Conservation (phyloP, 2,329 filamentous ascomycete genomes). For the Alternaria sp. region DNA sequence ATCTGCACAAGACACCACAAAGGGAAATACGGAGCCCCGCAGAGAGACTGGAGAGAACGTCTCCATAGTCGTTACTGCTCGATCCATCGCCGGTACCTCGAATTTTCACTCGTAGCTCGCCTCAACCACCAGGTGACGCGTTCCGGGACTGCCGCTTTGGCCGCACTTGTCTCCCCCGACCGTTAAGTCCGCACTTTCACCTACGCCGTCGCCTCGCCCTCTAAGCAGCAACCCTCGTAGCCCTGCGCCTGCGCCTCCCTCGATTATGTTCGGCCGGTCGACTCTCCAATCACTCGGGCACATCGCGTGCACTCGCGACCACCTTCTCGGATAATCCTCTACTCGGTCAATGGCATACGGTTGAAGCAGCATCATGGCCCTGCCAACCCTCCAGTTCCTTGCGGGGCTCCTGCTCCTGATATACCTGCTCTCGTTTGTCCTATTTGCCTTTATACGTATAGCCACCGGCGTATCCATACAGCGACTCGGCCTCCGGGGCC, state of each 20-base stretch:
- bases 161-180: slow-evolving; percentile 24
- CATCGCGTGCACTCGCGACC: slow-evolving; percentile 40
- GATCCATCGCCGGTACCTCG: neutral
- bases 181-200: slow-evolving; percentile 18
- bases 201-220: slow-evolving; percentile 16
- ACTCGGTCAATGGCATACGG: slow-evolving; percentile 34
- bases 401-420: slow-evolving; percentile 84
- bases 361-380: slow-evolving; percentile 52
- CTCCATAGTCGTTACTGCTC: neutral
- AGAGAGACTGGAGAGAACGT: slow-evolving; percentile 1
- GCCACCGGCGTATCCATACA: slow-evolving; percentile 95
- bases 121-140: slow-evolving; percentile 10
- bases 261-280: slow-evolving; percentile 44
- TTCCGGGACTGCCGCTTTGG: slow-evolving; percentile 24
- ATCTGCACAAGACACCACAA: slow-evolving; percentile 14
- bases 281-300: slow-evolving; percentile 30
- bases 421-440: slow-evolving; percentile 90
- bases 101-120: neutral
- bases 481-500: slow-evolving; percentile 89
- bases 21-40: slow-evolving; percentile 13
- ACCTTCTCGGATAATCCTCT: slow-evolving; percentile 25
- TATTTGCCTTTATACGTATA: slow-evolving; percentile 92
- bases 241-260: slow-evolving; percentile 22
- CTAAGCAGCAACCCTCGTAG: slow-evolving; percentile 29
- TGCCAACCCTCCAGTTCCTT: slow-evolving; percentile 71